Percentiles rank a stretch among this genome's conserved stretches.
Conservation (phyloP, 768 basidiomycete genomes). For the Mycena crocata region DNA sequence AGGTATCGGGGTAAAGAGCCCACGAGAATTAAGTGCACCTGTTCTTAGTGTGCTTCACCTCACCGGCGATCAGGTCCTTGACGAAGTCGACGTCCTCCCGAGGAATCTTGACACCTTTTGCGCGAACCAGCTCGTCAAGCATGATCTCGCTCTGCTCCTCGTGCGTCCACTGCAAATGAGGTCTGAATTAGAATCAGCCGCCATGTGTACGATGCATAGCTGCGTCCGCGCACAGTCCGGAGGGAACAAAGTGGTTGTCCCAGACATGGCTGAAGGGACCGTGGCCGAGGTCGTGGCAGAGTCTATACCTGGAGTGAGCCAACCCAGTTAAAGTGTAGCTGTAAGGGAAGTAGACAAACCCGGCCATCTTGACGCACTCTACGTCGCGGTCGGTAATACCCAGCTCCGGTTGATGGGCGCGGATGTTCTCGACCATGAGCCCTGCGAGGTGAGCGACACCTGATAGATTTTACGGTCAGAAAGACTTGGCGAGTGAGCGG, state of each 20-base stretch:
- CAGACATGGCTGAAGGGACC: constrained; percentile 91
- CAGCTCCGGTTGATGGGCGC: constrained; percentile 68
- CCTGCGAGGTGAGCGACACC: constrained; percentile 83
- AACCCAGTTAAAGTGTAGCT: no score
- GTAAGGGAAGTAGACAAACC: constrained; percentile 37
- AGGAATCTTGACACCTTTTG: constrained; percentile 59
- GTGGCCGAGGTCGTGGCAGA: constrained; percentile 89
- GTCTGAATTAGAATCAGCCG: constrained; percentile 45
- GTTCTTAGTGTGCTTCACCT: no score
- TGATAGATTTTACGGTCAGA: constrained; percentile 42
- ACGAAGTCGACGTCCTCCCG: constrained; percentile 64
- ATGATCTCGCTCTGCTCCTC: constrained; percentile 87
- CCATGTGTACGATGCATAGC: not conserved
- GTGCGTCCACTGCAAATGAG: constrained; percentile 70
- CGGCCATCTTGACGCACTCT: constrained; percentile 84
- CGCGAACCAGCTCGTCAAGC: constrained; percentile 75
- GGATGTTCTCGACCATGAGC: constrained; percentile 66
- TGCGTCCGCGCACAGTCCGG: constrained; percentile 61
- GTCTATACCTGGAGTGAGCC: no score
- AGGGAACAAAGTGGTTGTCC: constrained; percentile 79
- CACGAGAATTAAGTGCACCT: no score
- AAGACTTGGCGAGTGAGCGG: not conserved
- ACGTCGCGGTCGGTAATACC: constrained; percentile 78
- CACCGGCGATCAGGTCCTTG: no score
- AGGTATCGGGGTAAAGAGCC: no score